Conservation (phyloP, 2,329 filamentous ascomycete genomes). For the Fusarium mundagurra region DNA sequence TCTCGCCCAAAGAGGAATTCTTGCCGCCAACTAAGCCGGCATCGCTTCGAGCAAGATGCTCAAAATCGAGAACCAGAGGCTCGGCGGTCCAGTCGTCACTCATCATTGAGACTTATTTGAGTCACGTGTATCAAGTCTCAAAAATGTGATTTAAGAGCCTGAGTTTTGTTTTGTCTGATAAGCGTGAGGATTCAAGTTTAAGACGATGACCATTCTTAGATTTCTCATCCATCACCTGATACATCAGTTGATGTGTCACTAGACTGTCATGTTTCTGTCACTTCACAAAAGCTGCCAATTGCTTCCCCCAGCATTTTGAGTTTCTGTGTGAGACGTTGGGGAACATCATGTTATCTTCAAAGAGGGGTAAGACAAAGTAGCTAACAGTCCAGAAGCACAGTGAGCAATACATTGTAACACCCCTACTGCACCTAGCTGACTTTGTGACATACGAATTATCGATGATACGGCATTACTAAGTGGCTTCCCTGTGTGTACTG, state of each 20-base stretch:
- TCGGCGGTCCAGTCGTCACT: neutral
- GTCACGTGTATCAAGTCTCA: no score
- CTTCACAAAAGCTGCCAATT: neutral
- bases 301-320: neutral
- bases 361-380: neutral
- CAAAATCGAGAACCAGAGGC: conserved; percentile 10
- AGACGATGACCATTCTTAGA: neutral
- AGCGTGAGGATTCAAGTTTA: neutral
- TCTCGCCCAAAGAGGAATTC: conserved; percentile 52
- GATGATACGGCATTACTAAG: neutral
- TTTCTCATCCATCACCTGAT: neutral
- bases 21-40: conserved; percentile 48
- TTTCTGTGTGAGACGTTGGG: neutral
- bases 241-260: neutral
- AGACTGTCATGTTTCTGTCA: neutral
- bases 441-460: neutral
- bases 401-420: no score
- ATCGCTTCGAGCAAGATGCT: conserved; percentile 9
- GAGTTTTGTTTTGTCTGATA: neutral
- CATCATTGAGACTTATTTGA: neutral
- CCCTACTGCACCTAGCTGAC: neutral
- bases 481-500: neutral
- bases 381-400: neutral
- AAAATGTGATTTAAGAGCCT: neutral
- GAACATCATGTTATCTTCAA: neutral